Evolutionary conservation across 2,329 filamentous ascomycete species (phyloP).

Genomic region (Coniochaeta ligniaria): DNA sequence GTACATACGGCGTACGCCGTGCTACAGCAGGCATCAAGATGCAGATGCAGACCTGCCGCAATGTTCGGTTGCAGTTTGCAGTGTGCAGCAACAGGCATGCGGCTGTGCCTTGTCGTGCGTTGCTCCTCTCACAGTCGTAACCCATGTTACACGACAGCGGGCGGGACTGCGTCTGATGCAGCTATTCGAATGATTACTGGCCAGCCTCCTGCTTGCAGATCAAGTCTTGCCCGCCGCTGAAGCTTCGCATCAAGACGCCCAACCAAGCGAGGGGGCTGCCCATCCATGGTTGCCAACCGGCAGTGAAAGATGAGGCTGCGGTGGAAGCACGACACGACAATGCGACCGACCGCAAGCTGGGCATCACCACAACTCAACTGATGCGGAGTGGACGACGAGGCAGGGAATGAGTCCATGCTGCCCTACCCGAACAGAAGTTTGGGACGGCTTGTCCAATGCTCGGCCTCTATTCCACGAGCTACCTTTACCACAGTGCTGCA

Average conservation of each 20-base stretch:
- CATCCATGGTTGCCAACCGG: background rate
- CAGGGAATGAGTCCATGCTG: background rate
- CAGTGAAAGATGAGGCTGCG: background rate
- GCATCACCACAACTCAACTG: background rate
- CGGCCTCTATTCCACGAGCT: background rate
- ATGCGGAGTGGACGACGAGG: background rate
- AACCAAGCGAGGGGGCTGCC: background rate
- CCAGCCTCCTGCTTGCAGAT: slow-evolving; percentile 4
- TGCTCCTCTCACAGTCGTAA: background rate
- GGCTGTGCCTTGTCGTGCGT: background rate
- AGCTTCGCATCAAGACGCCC: background rate
- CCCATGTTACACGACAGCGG: background rate
- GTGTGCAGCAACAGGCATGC: background rate
- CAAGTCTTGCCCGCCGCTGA: background rate
- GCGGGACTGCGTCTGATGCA: slow-evolving; percentile 7
- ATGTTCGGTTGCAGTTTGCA: slow-evolving; percentile 2
- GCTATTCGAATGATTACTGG: slow-evolving; percentile 4
- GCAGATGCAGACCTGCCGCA: slow-evolving; percentile 9
- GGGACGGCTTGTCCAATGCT: background rate
- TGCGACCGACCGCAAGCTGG: background rate
- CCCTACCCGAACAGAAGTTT: background rate
- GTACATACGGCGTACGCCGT: background rate
- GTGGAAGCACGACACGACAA: background rate
- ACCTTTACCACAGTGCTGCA: background rate
- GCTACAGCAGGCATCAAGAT: slow-evolving; percentile 9